These are phyloP conservation scores for Hericium alpestre DNA, from an alignment of 768 basidiomycete species.

Conservation along the genomic window DNA sequence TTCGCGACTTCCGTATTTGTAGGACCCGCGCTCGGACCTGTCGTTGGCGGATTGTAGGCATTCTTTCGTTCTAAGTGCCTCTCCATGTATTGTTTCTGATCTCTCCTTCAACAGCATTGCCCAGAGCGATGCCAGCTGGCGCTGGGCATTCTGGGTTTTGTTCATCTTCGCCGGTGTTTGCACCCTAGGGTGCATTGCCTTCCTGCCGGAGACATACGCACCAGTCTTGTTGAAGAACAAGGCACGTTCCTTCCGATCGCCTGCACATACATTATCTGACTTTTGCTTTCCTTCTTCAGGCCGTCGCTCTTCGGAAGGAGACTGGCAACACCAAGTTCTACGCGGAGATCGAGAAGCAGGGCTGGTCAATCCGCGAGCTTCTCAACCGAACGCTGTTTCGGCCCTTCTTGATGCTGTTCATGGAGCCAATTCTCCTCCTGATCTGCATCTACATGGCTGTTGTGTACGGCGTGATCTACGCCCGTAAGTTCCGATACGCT, in stretches of 20 bases:
- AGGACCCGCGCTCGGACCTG: constrained; percentile 17
- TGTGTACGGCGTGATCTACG: constrained; percentile 8
- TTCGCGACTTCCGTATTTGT: too few relatives aligned
- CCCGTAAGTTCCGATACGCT: constrained; percentile 1
- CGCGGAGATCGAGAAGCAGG: neutral
- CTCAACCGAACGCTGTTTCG: constrained; percentile 19
- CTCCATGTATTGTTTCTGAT: neutral
- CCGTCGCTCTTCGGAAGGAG: neutral
- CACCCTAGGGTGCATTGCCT: constrained; percentile 5
- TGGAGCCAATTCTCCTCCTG: constrained; percentile 16
- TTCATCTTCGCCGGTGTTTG: constrained; percentile 14
- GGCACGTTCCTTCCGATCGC: neutral
- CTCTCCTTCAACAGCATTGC: neutral
- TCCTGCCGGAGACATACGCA: constrained; percentile 16
- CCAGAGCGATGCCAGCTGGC: constrained; percentile 10
- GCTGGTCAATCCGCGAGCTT: constrained; percentile 4
- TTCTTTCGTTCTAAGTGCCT: neutral
- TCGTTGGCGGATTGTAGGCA: constrained; percentile 16
- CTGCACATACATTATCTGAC: neutral
- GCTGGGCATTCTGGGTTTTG: constrained; percentile 19
- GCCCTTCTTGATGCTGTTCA: constrained; percentile 22
- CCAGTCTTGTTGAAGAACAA: constrained; percentile 7
- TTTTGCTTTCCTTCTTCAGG: neutral
- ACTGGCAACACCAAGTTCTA: neutral
- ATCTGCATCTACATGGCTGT: constrained; percentile 9